phyloP scores from a whole-genome alignment of 208 protist genomes.

The Crithidia expoeki region DNA sequence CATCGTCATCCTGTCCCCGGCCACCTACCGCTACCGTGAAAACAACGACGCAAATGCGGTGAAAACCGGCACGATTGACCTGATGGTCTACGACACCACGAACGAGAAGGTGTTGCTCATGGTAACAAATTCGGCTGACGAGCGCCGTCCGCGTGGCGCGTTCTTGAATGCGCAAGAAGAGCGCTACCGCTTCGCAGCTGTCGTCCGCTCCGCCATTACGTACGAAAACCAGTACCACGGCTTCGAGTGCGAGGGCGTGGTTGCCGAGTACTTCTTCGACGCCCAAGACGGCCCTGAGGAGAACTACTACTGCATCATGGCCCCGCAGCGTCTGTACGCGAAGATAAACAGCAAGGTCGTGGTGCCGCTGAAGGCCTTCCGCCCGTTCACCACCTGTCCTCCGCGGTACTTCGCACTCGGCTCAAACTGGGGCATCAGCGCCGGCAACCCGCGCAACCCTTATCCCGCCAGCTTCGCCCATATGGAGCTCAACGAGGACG shows the following conservation, averaged over 20 bases:
- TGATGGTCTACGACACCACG: conserved; percentile 85
- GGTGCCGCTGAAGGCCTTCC: conserved; percentile 77
- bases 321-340: conserved; percentile 60
- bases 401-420: conserved; percentile 82
- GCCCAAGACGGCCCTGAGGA: conserved; percentile 71
- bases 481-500: conserved; percentile 78
- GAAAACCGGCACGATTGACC: conserved; percentile 67
- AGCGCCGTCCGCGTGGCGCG: conserved; percentile 64
- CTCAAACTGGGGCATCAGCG: conserved; percentile 76
- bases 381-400: conserved; percentile 77
- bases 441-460: conserved; percentile 57
- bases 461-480: conserved; percentile 74
- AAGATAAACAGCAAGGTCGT: conserved; percentile 58
- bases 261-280: conserved; percentile 90
- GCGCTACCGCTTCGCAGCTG: conserved; percentile 81
- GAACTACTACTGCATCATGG: conserved; percentile 91
- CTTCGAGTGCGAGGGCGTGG: conserved; percentile 74
- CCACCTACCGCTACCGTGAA: conserved; percentile 82
- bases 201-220: conserved; percentile 77
- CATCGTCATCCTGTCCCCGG: conserved; percentile 72
- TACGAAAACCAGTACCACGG: conserved; percentile 84
- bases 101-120: conserved; percentile 89
- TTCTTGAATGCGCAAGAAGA: conserved; percentile 85
- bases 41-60: conserved; percentile 80
- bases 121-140: conserved; percentile 71